These are phyloP conservation scores for Tolypocladium guangdongense DNA, from an alignment of 2,329 filamentous ascomycete genomes.

Conservation along the genomic window DNA sequence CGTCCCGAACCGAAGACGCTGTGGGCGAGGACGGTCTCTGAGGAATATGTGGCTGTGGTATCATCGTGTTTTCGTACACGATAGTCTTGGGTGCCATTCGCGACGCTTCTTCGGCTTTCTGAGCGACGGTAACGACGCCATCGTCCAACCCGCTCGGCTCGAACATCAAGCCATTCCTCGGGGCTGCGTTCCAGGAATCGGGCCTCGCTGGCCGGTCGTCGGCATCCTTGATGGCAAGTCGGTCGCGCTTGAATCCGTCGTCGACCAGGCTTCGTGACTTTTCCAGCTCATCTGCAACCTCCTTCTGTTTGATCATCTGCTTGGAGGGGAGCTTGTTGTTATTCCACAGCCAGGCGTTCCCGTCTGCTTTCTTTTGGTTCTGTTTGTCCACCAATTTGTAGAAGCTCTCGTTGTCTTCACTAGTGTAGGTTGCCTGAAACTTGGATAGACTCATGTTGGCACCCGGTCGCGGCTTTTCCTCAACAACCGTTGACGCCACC, in stretches of 20 bases:
- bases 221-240: constrained; percentile 53
- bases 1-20: constrained; percentile 72
- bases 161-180: constrained; percentile 87
- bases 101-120: constrained; percentile 59
- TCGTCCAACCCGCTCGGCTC: constrained; percentile 54
- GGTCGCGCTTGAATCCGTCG: constrained; percentile 46
- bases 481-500: constrained; percentile 27
- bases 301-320: constrained; percentile 59
- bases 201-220: constrained; percentile 66
- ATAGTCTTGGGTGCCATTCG: constrained; percentile 67
- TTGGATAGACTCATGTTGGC: constrained; percentile 69
- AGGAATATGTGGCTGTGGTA: constrained; percentile 41
- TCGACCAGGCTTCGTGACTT: constrained; percentile 37
- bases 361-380: constrained; percentile 73
- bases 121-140: constrained; percentile 47
- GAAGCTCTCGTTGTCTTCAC: constrained; percentile 96
- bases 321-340: constrained; percentile 81
- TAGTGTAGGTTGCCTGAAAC: constrained; percentile 91
- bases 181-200: constrained; percentile 62
- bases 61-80: constrained; percentile 72
- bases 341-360: constrained; percentile 80
- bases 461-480: constrained; percentile 45
- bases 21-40: constrained; percentile 63
- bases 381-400: constrained; percentile 85
- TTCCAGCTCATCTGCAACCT: constrained; percentile 43